A percentile compares a stretch with the other conserved stretches of the same genome.
phyloP scores from a whole-genome alignment of 176 grass and related monocot species.

The barley (Hordeum vulgare) region MorexV3_pseudomolecules_assembly NC_058522.1:496331953-496332452 shows the following conservation, averaged over 20 bases:
- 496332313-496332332: background rate
- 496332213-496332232: constrained; percentile 9
- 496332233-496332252: constrained; percentile 37
- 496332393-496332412: background rate
- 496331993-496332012: background rate
- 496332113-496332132: constrained; percentile 21
- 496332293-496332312: background rate
- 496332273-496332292: background rate
- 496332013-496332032: background rate
- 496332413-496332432: constrained; percentile 16
- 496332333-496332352: background rate
- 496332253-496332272: constrained; percentile 19
- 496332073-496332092: background rate
- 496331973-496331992: constrained; percentile 20
- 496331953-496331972: constrained; percentile 28
- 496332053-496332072: background rate
- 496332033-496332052: background rate
- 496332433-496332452: background rate
- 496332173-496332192: constrained; percentile 11
- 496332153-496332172: background rate
- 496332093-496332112: constrained; percentile 11
- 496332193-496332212: constrained; percentile 19
- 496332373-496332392: background rate
- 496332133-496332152: background rate
- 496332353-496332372: background rate